Base-by-base conservation (phyloP, 208 protist genomes). In the Leishmania mexicana region DNA sequence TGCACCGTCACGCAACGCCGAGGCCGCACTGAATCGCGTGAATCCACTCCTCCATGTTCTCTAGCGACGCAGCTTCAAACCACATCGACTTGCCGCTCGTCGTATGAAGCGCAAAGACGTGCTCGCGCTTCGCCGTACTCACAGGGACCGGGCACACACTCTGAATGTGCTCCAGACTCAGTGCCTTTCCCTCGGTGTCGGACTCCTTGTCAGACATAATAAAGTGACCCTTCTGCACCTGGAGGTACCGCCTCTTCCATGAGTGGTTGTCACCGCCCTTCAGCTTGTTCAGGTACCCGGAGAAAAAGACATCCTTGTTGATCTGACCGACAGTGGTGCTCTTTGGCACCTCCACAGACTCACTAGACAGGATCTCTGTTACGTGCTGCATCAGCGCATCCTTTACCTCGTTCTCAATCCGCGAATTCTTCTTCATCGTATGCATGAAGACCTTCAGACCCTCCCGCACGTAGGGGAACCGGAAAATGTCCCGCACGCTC, bases 81-180 rank as follows among this genome's bases (percentile, higher is more conserved):
- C 93, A 96, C 93, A 96, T 96, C 5, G 90, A 95, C 83, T 96
- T 96, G 6, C 93, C 93, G 17, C 91, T 91, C 3, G 92, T 87
- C 4, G 93, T 96, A 79, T 96, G 94, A 7, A 96, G 81, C 1
- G 91, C 90, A 80, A 96, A 96, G 40, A 96, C 93, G 85, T 94
- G 90, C 42, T 94, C 88, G n/a, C 85, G 85, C 65, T 91, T 92
- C 13, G 88, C 90, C 11, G 89, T 91, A 6, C 81, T 83, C 58
- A 83, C 31, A 7, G 91, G 90, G 11, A 96, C 93, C 31, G 93
- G 93, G 78, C 92, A 96, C 21, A 93, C 88, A 62, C 91, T 93
- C 76, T 95, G 93, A 40, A 96, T 92, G 70, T 96, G 92, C 78
- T 95, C 90, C 17, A 96, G 79, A 75, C 89, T 94, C 54, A 96